These are phyloP conservation scores for Aspergillus ruber DNA, from an alignment of 2,329 filamentous ascomycete genomes.

Conservation along the genomic window DNA sequence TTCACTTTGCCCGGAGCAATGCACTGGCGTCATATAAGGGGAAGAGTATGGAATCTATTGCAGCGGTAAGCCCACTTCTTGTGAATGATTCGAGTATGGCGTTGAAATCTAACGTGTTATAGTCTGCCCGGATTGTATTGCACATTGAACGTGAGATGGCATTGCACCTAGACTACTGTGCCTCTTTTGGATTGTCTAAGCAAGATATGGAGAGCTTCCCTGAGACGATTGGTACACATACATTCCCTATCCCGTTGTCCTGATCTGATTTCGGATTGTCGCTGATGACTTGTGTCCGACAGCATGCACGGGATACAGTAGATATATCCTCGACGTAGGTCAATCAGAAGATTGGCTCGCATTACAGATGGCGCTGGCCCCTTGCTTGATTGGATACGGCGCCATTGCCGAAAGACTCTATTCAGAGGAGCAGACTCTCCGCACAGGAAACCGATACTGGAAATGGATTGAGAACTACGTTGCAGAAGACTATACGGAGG, in stretches of 20 bases:
- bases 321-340: conserved; percentile 83
- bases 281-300: conserved; percentile 3
- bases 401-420: conserved; percentile 67
- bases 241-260: not conserved
- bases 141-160: conserved; percentile 75
- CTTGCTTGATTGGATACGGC: conserved; percentile 85
- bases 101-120: not conserved
- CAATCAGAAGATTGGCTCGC: conserved; percentile 82
- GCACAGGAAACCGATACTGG: conserved; percentile 70
- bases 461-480: conserved; percentile 88
- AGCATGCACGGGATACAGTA: conserved; percentile 76
- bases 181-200: conserved; percentile 68
- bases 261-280: not conserved
- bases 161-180: conserved; percentile 77
- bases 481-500: conserved; percentile 68
- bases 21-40: conserved; percentile 81
- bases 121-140: conserved; percentile 64
- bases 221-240: conserved; percentile 60
- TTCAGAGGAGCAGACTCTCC: conserved; percentile 53
- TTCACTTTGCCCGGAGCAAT: conserved; percentile 82
- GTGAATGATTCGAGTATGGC: not conserved
- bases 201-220: conserved; percentile 65
- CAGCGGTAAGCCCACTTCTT: conserved; percentile 47
- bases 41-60: conserved; percentile 65
- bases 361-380: conserved; percentile 75